A percentile compares a stretch with the other conserved stretches of the same genome.
These are phyloP conservation scores for Geotrichum bryndzae DNA, from an alignment of 1,139 yeast species.

Conservation along the genomic window DNA sequence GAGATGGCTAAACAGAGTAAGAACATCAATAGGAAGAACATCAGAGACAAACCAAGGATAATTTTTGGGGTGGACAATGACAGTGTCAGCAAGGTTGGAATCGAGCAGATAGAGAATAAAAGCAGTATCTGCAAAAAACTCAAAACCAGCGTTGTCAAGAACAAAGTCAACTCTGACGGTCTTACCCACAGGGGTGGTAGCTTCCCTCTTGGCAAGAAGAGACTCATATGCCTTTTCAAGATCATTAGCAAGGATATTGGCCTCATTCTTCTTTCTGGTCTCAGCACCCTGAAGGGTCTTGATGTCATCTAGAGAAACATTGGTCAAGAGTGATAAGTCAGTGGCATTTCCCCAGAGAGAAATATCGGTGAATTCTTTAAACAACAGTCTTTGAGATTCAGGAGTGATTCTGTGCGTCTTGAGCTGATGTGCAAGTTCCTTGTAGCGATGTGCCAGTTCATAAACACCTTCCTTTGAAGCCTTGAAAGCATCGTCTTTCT, in stretches of 20 bases:
- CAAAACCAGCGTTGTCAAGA: slow-evolving; percentile 93
- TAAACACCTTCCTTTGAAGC: slow-evolving; percentile 73
- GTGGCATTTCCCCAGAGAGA: slow-evolving; percentile 98
- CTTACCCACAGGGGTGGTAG: slow-evolving; percentile 23
- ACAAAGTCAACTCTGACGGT: slow-evolving; percentile 66
- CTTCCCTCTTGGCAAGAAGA: slow-evolving; percentile 28
- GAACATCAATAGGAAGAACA: slow-evolving; percentile 77
- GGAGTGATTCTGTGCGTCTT: slow-evolving; percentile 34
- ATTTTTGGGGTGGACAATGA: slow-evolving; percentile 81
- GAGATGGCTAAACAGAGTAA: slow-evolving; percentile 54
- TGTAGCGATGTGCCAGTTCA: slow-evolving; percentile 72
- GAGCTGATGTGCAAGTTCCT: slow-evolving; percentile 42
- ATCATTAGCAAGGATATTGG: slow-evolving; percentile 77
- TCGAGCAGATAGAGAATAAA: slow-evolving; percentile 72
- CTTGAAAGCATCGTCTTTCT: slow-evolving; percentile 68
- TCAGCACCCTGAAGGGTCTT: slow-evolving; percentile 87
- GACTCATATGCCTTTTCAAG: slow-evolving; percentile 59
- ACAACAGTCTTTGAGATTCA: slow-evolving; percentile 43
- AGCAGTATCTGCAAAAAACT: slow-evolving; percentile 80
- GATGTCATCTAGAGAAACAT: slow-evolving; percentile 75
- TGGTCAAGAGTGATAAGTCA: slow-evolving; percentile 69
- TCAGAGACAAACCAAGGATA: slow-evolving; percentile 98
- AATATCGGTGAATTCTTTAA: slow-evolving; percentile 72
- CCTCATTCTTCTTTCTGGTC: slow-evolving; percentile 75
- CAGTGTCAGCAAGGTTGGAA: slow-evolving; percentile 51